Evolutionary conservation across 1,284 basidiomycete genomes (phyloP).

Genomic region (Ganoderma lucidum): DNA sequence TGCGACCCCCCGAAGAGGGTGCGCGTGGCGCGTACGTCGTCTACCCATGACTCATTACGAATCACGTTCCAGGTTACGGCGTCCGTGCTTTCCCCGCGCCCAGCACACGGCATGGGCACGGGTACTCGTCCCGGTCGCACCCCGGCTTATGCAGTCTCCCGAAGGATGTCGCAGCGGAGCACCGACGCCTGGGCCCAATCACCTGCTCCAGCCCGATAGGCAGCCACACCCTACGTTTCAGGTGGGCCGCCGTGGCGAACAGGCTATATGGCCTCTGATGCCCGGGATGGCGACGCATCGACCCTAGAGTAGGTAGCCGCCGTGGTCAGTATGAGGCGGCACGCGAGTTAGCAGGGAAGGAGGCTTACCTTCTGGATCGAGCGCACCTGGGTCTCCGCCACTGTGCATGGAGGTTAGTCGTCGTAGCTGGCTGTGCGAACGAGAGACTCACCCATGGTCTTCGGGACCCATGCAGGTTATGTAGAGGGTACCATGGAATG

Average conservation of each 20-base stretch:
- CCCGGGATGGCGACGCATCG: no score
- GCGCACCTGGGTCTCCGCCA: constrained; percentile 1
- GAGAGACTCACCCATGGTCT: neutral
- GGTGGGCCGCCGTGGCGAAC: no score
- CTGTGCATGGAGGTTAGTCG: neutral
- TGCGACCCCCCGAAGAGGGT: neutral
- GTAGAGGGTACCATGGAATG: neutral
- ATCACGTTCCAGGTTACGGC: neutral
- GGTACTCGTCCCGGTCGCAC: no score
- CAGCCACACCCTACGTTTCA: no score
- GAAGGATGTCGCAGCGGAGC: no score
- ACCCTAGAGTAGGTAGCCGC: no score
- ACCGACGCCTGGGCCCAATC: no score
- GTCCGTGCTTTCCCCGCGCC: constrained; percentile 4
- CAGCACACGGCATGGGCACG: no score
- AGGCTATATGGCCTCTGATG: no score
- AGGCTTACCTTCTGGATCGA: neutral
- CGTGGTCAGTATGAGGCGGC: no score
- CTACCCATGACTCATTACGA: neutral
- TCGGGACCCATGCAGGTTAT: neutral
- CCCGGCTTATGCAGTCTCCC: no score
- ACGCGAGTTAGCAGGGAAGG: neutral
- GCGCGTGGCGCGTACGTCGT: neutral
- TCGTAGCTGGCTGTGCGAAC: neutral
- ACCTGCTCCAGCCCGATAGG: no score